Conservation (phyloP, 441 rosid species). For the Populus tomentosa region DNA sequence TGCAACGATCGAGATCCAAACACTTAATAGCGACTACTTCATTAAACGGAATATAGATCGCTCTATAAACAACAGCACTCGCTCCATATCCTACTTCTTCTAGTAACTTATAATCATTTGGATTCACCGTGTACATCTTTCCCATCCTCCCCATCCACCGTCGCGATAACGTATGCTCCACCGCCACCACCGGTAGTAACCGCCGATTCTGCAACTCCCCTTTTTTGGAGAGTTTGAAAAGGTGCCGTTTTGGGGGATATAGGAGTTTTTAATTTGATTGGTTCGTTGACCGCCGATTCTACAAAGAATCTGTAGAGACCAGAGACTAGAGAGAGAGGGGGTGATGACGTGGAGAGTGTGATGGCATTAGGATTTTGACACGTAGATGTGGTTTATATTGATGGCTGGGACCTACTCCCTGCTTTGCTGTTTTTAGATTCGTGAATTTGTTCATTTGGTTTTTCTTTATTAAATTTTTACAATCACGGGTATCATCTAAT, state of each 20-base stretch:
- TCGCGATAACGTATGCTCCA: neutral
- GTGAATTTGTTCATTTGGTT: neutral
- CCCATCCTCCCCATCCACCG: constrained; percentile 52
- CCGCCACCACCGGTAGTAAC: neutral
- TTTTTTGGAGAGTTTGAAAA: neutral
- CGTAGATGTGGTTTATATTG: neutral
- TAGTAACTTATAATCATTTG: constrained; percentile 65
- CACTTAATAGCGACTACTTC: constrained; percentile 88
- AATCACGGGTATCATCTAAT: neutral
- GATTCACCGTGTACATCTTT: constrained; percentile 55
- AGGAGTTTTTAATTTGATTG: neutral
- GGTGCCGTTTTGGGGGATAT: neutral
- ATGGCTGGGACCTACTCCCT: neutral
- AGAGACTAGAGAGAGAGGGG: neutral
- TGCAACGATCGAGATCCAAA: constrained; percentile 99
- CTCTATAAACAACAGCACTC: constrained; percentile 83
- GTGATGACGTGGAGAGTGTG: neutral
- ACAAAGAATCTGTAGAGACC: neutral
- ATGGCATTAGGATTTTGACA: neutral
- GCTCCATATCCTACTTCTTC: constrained; percentile 97
- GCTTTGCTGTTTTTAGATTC: neutral
- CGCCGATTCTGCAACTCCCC: neutral
- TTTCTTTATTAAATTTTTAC: neutral
- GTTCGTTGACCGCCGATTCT: constrained; percentile 7
- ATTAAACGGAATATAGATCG: constrained; percentile 85